Percentiles rank a stretch among this genome's conserved stretches.
Conservation (phyloP, 1,139 yeast genomes). For the Suhomyces ambrosiae region DNA sequence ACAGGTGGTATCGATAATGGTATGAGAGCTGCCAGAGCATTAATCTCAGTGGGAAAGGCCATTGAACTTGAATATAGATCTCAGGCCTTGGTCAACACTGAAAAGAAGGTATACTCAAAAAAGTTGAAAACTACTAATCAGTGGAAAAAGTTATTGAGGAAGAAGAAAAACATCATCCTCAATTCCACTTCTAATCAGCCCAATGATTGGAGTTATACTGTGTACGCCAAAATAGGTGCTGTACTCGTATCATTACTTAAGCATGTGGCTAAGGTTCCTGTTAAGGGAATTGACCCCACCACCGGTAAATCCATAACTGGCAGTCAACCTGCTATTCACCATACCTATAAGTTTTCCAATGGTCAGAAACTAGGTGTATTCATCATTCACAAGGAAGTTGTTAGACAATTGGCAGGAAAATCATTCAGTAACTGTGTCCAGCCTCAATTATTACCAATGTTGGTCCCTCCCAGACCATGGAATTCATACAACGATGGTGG, state of each 20-base stretch:
- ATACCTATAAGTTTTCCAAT: slow-evolving; percentile 75
- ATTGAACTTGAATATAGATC: slow-evolving; percentile 83
- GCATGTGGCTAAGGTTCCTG: slow-evolving; percentile 81
- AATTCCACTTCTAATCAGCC: slow-evolving; percentile 24
- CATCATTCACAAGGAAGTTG: slow-evolving; percentile 70
- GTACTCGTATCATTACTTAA: slow-evolving; percentile 71
- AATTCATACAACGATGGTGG: slow-evolving; percentile 81
- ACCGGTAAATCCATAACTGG: slow-evolving; percentile 69
- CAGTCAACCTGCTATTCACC: slow-evolving; percentile 87
- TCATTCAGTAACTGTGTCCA: slow-evolving; percentile 67
- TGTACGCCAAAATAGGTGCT: slow-evolving; percentile 83
- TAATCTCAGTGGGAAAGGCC: slow-evolving; percentile 79
- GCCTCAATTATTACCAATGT: slow-evolving; percentile 93
- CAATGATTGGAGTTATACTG: slow-evolving; percentile 47
- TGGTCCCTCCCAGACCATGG: slow-evolving; percentile 90
- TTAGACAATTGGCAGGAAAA: slow-evolving; percentile 68
- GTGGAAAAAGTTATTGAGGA: slow-evolving; percentile 46
- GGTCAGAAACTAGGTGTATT: slow-evolving; percentile 85
- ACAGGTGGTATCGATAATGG: slow-evolving; percentile 83
- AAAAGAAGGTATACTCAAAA: slow-evolving; percentile 48
- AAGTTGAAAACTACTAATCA: slow-evolving; percentile 34
- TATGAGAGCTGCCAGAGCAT: slow-evolving; percentile 82
- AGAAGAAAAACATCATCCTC: slow-evolving; percentile 31
- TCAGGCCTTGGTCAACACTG: slow-evolving; percentile 60
- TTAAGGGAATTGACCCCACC: slow-evolving; percentile 75